Conservation (phyloP, 2,329 filamentous ascomycete species). For the Acrodontium crateriforme region DNA sequence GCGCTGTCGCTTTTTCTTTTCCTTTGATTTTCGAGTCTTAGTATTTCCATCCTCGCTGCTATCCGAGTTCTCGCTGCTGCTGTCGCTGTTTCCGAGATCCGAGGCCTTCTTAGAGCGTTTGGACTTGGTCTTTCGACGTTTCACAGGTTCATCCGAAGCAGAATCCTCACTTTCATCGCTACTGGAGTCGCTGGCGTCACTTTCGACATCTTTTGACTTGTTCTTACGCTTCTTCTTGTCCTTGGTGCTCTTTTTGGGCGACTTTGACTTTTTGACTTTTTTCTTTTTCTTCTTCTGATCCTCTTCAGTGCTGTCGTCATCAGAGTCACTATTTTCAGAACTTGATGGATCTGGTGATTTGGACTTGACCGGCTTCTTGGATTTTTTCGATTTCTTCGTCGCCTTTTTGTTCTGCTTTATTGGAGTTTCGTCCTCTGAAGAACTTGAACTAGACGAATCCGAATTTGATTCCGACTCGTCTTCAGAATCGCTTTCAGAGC, state of each 20-base stretch:
- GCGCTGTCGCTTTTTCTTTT: constrained; percentile 6
- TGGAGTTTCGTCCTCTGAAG: no score
- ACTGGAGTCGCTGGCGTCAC: constrained; percentile 5
- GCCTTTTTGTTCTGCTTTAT: no score
- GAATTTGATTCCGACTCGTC: no score
- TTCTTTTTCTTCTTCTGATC: no score
- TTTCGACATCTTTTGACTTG: constrained; percentile 10
- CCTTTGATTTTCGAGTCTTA: constrained; percentile 12
- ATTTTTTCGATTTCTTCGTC: no score
- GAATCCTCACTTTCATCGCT: constrained; percentile 1
- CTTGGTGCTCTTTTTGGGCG: constrained; percentile 12
- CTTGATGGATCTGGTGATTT: no score
- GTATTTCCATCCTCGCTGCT: constrained; percentile 7
- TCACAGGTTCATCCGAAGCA: constrained; percentile 2
- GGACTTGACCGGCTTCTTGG: no score
- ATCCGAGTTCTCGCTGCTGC: constrained; percentile 1
- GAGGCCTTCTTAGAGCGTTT: constrained; percentile 8
- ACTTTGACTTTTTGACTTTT: constrained; percentile 10
- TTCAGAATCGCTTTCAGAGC: no score
- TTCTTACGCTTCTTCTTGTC: constrained; percentile 13
- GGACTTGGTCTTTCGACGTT: constrained; percentile 8
- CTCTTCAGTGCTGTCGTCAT: no score
- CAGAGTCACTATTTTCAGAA: no score
- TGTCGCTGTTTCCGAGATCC: not conserved
- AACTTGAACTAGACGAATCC: no score